Base-by-base conservation (phyloP, 139 green algal species). In the Chlamydomonas sp. region DNA sequence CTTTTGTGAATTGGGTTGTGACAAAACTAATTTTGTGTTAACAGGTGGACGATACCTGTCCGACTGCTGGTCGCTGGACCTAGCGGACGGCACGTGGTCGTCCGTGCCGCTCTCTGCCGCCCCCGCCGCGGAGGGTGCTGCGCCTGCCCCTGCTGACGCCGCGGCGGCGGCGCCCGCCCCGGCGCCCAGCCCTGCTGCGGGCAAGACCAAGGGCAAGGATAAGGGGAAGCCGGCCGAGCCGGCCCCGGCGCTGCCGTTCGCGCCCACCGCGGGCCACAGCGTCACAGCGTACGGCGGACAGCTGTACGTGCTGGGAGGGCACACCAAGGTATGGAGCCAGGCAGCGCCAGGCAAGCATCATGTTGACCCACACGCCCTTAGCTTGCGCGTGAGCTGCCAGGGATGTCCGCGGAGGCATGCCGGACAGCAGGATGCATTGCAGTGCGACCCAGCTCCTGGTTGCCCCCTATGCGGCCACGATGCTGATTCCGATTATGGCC, bases 11-110 rank as follows among this genome's bases (percentile, higher is more conserved):
- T 0, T 49, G 31, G 31, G 31, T 49, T 49, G 0, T 49, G 31
- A 49, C 0, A 49, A 49, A 49, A 49, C 31, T 49, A 49, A 49
- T 0, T 49, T 49, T 49, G 31, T 49, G 31, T 49, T 49, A 49
- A 64, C 92, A 96, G 96, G 93, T 57, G 97, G 97, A 2, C 92
- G 97, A 3, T 99, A 98, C 88, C 85, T 99, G 61, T 91, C 81
- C 14, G 97, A 99, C 88, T 84, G 96, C 62, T 98, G 96, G 97
- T 62, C 90, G 15, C 92, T 99, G 78, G 93, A 98, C 83, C 88
- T 98, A 64, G 83, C 93, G 67, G 94, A 66, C 14, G 87, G 98
- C 14, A 80, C 90, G 5, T 99, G 97, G 97, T 88, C 63, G 5
- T 76, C 86, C 17, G 17, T 77, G 20, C 31, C 59, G 62, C 78